Evolutionary conservation across 1,284 basidiomycete species (phyloP).

Genomic region (Ganoderma boninense): DNA sequence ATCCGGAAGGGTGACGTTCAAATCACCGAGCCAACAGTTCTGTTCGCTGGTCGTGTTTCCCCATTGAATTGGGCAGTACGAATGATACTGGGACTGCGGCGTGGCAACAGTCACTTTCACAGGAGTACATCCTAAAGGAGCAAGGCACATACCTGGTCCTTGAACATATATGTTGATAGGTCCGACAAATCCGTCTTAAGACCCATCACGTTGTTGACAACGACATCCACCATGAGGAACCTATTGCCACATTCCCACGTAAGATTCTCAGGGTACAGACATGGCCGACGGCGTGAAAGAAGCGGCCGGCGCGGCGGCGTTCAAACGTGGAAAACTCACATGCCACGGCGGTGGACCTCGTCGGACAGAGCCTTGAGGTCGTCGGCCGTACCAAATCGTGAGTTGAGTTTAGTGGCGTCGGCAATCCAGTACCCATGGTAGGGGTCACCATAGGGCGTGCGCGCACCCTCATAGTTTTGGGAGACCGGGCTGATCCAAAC

Average conservation of each 20-base stretch:
- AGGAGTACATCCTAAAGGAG: slow-evolving; percentile 10
- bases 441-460: slow-evolving; percentile 72
- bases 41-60: slow-evolving; percentile 71
- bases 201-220: slow-evolving; percentile 80
- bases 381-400: slow-evolving; percentile 72
- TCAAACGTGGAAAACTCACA: slow-evolving; percentile 50
- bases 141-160: slow-evolving; percentile 50
- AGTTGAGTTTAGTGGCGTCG: slow-evolving; percentile 72
- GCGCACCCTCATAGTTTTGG: slow-evolving; percentile 76
- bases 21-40: slow-evolving; percentile 81
- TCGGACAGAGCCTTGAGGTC: slow-evolving; percentile 75
- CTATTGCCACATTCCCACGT: slow-evolving; percentile 36
- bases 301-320: not conserved
- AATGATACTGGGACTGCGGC: slow-evolving; percentile 64
- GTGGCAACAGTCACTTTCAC: slow-evolving; percentile 5
- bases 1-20: slow-evolving; percentile 74
- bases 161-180: slow-evolving; percentile 70
- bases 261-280: not conserved
- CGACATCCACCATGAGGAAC: slow-evolving; percentile 84
- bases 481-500: slow-evolving; percentile 76
- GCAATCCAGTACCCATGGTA: slow-evolving; percentile 79
- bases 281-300: not conserved
- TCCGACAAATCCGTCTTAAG: slow-evolving; percentile 59
- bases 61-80: slow-evolving; percentile 75
- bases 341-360: slow-evolving; percentile 74